Base-by-base conservation (phyloP, 192 early-diverging fungal species). In the Haplosporangium gracile region DNA sequence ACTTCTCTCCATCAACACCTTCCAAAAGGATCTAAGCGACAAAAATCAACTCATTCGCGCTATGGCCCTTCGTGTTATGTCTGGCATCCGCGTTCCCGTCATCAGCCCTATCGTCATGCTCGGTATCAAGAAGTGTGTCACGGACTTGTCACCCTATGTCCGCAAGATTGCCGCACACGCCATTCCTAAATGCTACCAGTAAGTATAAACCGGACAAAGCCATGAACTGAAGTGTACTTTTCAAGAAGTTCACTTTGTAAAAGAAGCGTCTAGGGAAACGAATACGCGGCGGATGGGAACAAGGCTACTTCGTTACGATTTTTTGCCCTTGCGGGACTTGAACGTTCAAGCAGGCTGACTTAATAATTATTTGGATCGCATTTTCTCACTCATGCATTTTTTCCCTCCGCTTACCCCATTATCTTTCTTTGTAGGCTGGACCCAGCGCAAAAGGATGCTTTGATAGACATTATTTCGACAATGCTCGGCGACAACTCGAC, bases 61-160 rank as follows among this genome's bases (percentile, higher is more conserved):
- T 4, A 97, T 99, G 96, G 97, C 99, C 0, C 88, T 99, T 74
- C 92, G 98, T 40, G 99, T 98, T 22, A 95, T 99, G 96, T 96
- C 95, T 38, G 96, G 97, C 70, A 99, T 99, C 79, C 92, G 96
- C 68, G 97, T 99, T 34, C 97, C 93, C 9, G 93, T 98, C 16
- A 99, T 99, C 81, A 95, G 95, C 53, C 94, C 97, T 42, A 96
- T 99, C 88, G 96, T 97, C 9, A 92, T 98, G 88, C 84, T 98
- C 77, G 96, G 96, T 1, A 94, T 99, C 72, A 96, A 96, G 79
- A 97, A 97, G 81, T 94, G 95, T 72, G 90, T 94, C 40, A 91
- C 92, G 3, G 98, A 99, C 88, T 83, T 95, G 75, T 97, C 96
- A 60, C 95, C 97, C 11, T 97, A 98, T 88, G 98, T 99, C 49